Evolutionary conservation across 352 stramenopile genomes (phyloP).

Genomic region (Phytopythium boreale): DNA sequence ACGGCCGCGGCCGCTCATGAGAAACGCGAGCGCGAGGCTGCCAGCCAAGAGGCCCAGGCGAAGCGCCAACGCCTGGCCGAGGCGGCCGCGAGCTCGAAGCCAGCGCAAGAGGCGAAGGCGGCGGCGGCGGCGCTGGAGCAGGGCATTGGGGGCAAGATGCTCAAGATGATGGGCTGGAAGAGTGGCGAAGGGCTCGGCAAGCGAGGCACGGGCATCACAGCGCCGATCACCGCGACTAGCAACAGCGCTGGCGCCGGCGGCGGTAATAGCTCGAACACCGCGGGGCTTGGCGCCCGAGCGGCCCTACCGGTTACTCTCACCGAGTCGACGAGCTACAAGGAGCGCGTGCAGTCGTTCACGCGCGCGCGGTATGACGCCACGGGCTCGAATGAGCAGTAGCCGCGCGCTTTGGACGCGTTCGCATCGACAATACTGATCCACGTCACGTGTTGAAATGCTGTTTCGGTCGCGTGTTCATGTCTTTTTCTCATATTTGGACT

Average conservation of each 20-base stretch:
- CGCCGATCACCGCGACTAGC: constrained; percentile 42
- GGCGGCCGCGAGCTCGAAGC: not conserved
- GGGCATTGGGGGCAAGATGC: constrained; percentile 80
- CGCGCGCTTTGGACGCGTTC: not conserved
- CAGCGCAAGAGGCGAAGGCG: constrained; percentile 11
- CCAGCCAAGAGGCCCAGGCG: constrained; percentile 10
- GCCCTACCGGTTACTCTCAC: constrained; percentile 37
- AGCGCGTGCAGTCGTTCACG: constrained; percentile 56
- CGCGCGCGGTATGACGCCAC: constrained; percentile 56
- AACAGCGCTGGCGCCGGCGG: constrained; percentile 8
- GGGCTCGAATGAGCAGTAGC: not conserved
- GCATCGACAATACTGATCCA: not conserved
- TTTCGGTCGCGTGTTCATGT: not conserved
- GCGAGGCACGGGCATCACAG: constrained; percentile 74
- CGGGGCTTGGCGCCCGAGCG: constrained; percentile 46
- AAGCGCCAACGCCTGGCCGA: not conserved
- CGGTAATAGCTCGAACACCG: constrained; percentile 30
- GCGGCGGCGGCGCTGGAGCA: constrained; percentile 31
- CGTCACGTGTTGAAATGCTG: not conserved
- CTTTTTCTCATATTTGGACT: not conserved
- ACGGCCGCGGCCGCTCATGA: constrained; percentile 10
- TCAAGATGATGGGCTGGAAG: constrained; percentile 89
- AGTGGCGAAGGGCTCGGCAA: constrained; percentile 79
- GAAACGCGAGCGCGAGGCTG: constrained; percentile 7
- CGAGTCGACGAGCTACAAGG: constrained; percentile 52